Evolutionary conservation across 2,329 filamentous ascomycete species (phyloP), one percentile per base, ranked within the genome.

Genomic region (Nothophoma quercina): DNA sequence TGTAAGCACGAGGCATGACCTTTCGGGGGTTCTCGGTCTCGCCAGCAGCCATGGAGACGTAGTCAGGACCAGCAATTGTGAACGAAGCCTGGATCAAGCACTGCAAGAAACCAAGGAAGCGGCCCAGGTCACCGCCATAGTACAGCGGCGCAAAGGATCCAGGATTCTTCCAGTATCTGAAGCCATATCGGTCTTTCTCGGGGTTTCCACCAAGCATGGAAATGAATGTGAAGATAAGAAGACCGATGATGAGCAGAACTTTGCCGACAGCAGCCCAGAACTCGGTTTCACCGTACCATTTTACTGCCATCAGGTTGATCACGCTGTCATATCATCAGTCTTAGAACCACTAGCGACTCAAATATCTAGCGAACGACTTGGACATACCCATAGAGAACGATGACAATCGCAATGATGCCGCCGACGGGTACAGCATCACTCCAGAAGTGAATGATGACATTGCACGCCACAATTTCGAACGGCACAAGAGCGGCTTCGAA

Each of bases 131-230:
- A 0, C 89, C 90, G 0, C 78, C 83, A 67, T 88, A 86, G 39
- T 87, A 81, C 54, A 84, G 80, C 56, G 87, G 82, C 3, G 63
- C 82, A 68, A 93, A 93, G 0, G 89, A 80, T 1, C 90, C 90
- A 0, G 89, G 90, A 0, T 83, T 76, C 16, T 74, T 72, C 78
- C 78, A 81, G 60, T 78, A 77, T 2, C 77, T 69, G 63, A 81
- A 81, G n/a, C 78, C 78, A 50, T 72, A 76, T 12, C 68, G 65
- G 46, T 76, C 73, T 55, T 83, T 79, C 1, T 85, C 70, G 0
- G 91, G 91, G 61, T 93, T 95, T 2, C 89, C 91, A 7, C 91
- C 91, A 1, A 95, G 77, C 87, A 95, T 93, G 59, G 86, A 85
- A 59, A 96, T 81, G 66, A 96, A 91, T 2, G 91, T 93, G 76